phyloP scores from a whole-genome alignment of 202 grass and related monocot species.

The Saccharum hybrid region DNA sequence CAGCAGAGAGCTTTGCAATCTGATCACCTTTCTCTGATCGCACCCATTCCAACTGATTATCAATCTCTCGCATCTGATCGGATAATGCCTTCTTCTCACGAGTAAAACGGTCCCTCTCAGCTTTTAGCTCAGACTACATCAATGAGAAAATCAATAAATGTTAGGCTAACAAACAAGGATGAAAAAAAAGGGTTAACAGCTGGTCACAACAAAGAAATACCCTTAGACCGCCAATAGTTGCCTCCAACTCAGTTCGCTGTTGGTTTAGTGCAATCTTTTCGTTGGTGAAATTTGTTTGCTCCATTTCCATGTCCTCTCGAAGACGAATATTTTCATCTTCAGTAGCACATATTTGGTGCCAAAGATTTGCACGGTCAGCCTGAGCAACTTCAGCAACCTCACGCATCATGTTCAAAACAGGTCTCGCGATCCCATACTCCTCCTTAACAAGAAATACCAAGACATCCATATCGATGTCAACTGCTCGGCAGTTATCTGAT shows the following conservation, averaged over 20 bases:
- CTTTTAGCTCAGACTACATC: slow-evolving; percentile 82
- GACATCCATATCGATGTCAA: slow-evolving; percentile 95
- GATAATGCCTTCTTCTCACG: slow-evolving; percentile 71
- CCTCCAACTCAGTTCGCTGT: slow-evolving; percentile 58
- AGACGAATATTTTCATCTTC: slow-evolving; percentile 90
- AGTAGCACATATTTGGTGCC: slow-evolving; percentile 80
- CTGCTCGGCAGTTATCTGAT: slow-evolving; percentile 70
- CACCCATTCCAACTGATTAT: slow-evolving; percentile 96
- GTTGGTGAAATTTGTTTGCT: slow-evolving; percentile 63
- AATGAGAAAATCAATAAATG: slow-evolving; percentile 46
- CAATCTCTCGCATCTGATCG: slow-evolving; percentile 69
- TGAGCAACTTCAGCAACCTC: slow-evolving; percentile 87
- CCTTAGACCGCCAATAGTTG: slow-evolving; percentile 60
- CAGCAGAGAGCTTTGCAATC: slow-evolving; percentile 73
- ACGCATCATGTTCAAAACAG: slow-evolving; percentile 81
- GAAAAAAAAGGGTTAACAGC: slow-evolving; percentile 4
- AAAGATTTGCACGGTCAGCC: slow-evolving; percentile 83
- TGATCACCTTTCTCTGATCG: slow-evolving; percentile 92
- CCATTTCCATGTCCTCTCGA: slow-evolving; percentile 73
- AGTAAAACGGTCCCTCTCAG: slow-evolving; percentile 66
- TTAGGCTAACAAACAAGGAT: slow-evolving; percentile 47
- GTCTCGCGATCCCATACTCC: slow-evolving; percentile 67
- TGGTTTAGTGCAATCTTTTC: slow-evolving; percentile 66
- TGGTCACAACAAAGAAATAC: slow-evolving; percentile 55
- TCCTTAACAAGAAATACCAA: slow-evolving; percentile 91